These are phyloP conservation scores for Pulicaria dysenterica DNA, from an alignment of 129 eudicot genomes.

Conservation along the genomic window DNA sequence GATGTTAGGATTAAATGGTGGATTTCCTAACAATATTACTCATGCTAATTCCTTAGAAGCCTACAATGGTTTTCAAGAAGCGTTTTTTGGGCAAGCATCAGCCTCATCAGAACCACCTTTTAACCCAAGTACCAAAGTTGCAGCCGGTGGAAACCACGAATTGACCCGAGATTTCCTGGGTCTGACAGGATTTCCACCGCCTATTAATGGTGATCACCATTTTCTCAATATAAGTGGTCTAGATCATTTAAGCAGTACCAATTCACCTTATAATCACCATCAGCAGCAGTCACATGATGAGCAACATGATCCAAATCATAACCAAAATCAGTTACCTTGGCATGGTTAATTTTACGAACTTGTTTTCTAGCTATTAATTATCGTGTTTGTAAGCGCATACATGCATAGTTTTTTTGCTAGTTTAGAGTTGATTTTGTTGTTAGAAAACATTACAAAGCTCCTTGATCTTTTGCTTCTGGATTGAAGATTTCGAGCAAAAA, in stretches of 20 bases:
- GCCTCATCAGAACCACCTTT: constrained; percentile 20
- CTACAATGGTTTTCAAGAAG: constrained; percentile 38
- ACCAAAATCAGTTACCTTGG: constrained; percentile 61
- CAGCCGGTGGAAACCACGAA: constrained; percentile 46
- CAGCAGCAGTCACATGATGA: background rate
- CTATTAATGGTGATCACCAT: constrained; percentile 38
- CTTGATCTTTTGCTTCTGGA: constrained; percentile 3
- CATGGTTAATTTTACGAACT: constrained; percentile 40
- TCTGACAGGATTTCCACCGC: constrained; percentile 43
- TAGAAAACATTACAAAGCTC: constrained; percentile 12
- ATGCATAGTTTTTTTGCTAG: constrained; percentile 17
- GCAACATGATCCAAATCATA: constrained; percentile 32
- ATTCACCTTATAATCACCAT: constrained; percentile 45
- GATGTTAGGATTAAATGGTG: constrained; percentile 31
- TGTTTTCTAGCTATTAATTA: constrained; percentile 24
- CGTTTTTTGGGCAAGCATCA: constrained; percentile 6
- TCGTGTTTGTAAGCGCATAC: constrained; percentile 22
- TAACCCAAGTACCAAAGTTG: constrained; percentile 17
- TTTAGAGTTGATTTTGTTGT: constrained; percentile 21
- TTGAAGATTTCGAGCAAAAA: background rate
- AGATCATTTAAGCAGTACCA: constrained; percentile 41
- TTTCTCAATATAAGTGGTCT: constrained; percentile 49
- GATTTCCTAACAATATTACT: constrained; percentile 35
- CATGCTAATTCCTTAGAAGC: constrained; percentile 36
- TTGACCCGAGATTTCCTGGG: constrained; percentile 83